Conservation (phyloP, 768 basidiomycete genomes). For the Dioszegia crocea region DNA sequence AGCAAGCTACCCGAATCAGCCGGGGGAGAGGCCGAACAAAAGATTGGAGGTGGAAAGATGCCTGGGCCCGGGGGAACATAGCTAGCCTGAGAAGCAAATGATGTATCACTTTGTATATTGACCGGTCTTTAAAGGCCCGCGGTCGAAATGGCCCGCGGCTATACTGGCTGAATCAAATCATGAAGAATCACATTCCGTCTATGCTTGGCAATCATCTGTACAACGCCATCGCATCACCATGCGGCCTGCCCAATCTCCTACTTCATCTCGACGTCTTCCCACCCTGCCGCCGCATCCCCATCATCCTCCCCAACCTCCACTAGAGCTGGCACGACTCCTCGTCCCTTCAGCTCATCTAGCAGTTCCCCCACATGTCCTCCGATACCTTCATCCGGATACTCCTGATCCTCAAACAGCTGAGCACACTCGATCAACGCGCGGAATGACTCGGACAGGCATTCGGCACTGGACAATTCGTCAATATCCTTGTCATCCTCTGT, state of each 20-base stretch:
- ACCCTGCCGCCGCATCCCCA: slow-evolving; percentile 60
- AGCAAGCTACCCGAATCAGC: too few relatives aligned
- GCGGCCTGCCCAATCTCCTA: slow-evolving; percentile 47
- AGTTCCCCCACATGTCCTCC: slow-evolving; percentile 73
- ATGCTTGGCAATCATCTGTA: too few relatives aligned
- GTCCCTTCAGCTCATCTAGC: slow-evolving; percentile 61
- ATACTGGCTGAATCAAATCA: too few relatives aligned
- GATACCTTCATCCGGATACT: slow-evolving; percentile 70
- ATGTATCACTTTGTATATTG: neutral
- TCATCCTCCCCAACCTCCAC: slow-evolving; percentile 58
- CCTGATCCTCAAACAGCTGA: slow-evolving; percentile 68
- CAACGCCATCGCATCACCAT: neutral
- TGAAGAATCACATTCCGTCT: too few relatives aligned
- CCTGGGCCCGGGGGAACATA: slow-evolving; percentile 6
- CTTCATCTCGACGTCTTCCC: slow-evolving; percentile 58
- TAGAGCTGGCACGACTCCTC: slow-evolving; percentile 64
- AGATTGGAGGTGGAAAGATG: neutral
- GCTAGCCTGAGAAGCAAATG: neutral
- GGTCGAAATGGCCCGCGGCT: too few relatives aligned
- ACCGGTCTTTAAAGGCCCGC: too few relatives aligned
- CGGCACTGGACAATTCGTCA: slow-evolving; percentile 62
- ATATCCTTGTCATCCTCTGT: slow-evolving; percentile 46
- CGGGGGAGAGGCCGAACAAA: neutral
- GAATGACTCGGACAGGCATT: slow-evolving; percentile 70
- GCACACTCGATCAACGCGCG: slow-evolving; percentile 80